phyloP scores from a whole-genome alignment of 176 grass and related monocot genomes.

The Elaeis guineensis region DNA sequence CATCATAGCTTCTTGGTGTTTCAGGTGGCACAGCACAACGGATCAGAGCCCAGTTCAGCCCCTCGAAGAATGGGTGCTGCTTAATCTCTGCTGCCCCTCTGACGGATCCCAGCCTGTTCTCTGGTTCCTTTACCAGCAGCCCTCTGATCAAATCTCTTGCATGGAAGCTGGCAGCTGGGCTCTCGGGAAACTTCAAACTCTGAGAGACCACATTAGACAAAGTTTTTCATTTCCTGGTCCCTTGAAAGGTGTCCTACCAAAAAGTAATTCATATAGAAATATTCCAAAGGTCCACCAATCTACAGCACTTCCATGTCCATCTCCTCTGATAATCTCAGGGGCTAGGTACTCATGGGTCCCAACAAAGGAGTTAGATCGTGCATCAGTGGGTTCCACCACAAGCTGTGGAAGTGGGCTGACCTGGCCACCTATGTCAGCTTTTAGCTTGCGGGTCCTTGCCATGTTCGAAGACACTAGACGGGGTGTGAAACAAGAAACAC shows the following conservation, averaged over 20 bases:
- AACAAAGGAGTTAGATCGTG: constrained; percentile 86
- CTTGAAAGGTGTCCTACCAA: constrained; percentile 72
- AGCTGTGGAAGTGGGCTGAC: constrained; percentile 66
- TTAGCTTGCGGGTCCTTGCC: constrained; percentile 31
- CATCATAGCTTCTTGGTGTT: constrained; percentile 38
- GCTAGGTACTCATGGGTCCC: constrained; percentile 95
- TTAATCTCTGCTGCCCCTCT: constrained; percentile 91
- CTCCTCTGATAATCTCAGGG: constrained; percentile 92
- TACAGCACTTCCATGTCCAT: constrained; percentile 91
- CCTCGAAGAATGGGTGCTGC: constrained; percentile 85
- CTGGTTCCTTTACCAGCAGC: constrained; percentile 82
- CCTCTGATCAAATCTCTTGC: constrained; percentile 76
- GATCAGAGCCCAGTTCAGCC: constrained; percentile 92
- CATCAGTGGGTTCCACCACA: constrained; percentile 78
- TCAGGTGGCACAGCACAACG: constrained; percentile 71
- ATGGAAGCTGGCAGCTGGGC: constrained; percentile 53
- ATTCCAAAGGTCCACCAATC: constrained; percentile 99
- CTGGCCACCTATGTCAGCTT: constrained; percentile 41
- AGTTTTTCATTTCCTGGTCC: constrained; percentile 72
- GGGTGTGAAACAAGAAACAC: constrained; percentile 84
- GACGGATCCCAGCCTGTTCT: constrained; percentile 49
- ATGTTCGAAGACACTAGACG: constrained; percentile 54
- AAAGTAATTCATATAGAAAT: constrained; percentile 80
- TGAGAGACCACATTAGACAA: constrained; percentile 76
- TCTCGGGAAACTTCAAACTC: constrained; percentile 70